These are phyloP conservation scores for Fusarium odoratissimum DNA, from an alignment of 2,329 filamentous ascomycete species.

Conservation along the genomic window DNA sequence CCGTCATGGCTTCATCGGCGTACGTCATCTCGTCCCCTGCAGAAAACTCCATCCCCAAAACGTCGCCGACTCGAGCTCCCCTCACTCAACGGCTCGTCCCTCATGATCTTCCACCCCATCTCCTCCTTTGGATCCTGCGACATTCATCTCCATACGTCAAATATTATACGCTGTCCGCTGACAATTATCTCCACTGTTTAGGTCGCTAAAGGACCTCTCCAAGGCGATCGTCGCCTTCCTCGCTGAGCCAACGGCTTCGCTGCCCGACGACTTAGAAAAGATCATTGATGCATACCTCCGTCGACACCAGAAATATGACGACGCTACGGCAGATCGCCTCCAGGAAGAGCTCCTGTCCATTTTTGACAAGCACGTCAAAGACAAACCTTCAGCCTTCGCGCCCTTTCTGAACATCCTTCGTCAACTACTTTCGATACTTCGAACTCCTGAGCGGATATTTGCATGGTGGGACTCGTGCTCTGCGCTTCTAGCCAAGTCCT, in stretches of 20 bases:
- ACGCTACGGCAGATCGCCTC: constrained; percentile 74
- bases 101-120: constrained; percentile 28
- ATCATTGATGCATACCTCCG: constrained; percentile 75
- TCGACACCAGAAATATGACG: constrained; percentile 75
- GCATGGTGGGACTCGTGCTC: constrained; percentile 76
- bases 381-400: constrained; percentile 66
- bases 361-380: constrained; percentile 72
- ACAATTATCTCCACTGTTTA: constrained; percentile 47
- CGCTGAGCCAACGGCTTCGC: constrained; percentile 64
- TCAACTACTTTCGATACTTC: constrained; percentile 72
- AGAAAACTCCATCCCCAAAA: constrained; percentile 37
- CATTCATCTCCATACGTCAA: constrained; percentile 17
- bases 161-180: constrained; percentile 23
- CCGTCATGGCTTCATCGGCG: constrained; percentile 46
- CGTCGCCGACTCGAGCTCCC: constrained; percentile 3
- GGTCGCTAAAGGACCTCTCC: constrained; percentile 70
- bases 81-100: constrained; percentile 25
- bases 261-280: constrained; percentile 72
- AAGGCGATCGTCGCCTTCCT: constrained; percentile 67
- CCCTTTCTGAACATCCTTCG: constrained; percentile 77
- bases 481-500: constrained; percentile 58
- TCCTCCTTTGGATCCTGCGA: constrained; percentile 24
- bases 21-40: constrained; percentile 41
- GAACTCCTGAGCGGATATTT: constrained; percentile 69
- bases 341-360: constrained; percentile 78